Evolutionary conservation across 768 basidiomycete species (phyloP).

Genomic region (Xerocomellus chrysenteron): DNA sequence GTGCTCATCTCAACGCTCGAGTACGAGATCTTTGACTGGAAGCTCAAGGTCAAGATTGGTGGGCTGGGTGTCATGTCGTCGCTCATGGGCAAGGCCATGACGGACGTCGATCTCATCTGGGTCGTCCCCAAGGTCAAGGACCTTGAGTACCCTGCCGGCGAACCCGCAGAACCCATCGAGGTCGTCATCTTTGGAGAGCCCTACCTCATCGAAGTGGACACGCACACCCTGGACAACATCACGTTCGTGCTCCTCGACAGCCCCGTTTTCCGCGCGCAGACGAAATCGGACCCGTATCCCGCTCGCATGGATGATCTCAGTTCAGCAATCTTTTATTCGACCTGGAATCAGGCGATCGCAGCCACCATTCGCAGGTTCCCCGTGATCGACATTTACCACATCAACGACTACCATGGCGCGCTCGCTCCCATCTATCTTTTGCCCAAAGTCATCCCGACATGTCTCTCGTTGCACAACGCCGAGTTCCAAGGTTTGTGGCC

Average conservation of each 20-base stretch:
- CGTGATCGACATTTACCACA: slow-evolving; percentile 88
- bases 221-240: slow-evolving; percentile 90
- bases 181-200: slow-evolving; percentile 96
- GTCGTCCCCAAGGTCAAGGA: slow-evolving; percentile 95
- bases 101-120: slow-evolving; percentile 93
- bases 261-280: slow-evolving; percentile 95
- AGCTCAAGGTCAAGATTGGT: slow-evolving; percentile 96
- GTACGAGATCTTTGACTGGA: slow-evolving; percentile 97
- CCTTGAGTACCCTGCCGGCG: slow-evolving; percentile 87
- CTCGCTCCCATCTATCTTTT: slow-evolving; percentile 89
- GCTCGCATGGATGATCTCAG: slow-evolving; percentile 96
- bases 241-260: slow-evolving; percentile 93
- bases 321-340: slow-evolving; percentile 96
- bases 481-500: slow-evolving; percentile 99
- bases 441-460: slow-evolving; percentile 86
- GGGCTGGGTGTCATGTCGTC: slow-evolving; percentile 97
- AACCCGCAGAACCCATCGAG: slow-evolving; percentile 91
- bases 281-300: slow-evolving; percentile 93
- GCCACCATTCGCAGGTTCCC: slow-evolving; percentile 85
- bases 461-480: slow-evolving; percentile 92
- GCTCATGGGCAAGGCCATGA: slow-evolving; percentile 98
- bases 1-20: slow-evolving; percentile 91
- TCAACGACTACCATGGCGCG: slow-evolving; percentile 95
- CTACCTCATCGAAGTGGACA: slow-evolving; percentile 94
- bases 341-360: slow-evolving; percentile 97